Percentiles rank a stretch among this genome's conserved stretches.
Conservation (phyloP, 2,329 filamentous ascomycete species). For the Fusarium scirpi region DNA sequence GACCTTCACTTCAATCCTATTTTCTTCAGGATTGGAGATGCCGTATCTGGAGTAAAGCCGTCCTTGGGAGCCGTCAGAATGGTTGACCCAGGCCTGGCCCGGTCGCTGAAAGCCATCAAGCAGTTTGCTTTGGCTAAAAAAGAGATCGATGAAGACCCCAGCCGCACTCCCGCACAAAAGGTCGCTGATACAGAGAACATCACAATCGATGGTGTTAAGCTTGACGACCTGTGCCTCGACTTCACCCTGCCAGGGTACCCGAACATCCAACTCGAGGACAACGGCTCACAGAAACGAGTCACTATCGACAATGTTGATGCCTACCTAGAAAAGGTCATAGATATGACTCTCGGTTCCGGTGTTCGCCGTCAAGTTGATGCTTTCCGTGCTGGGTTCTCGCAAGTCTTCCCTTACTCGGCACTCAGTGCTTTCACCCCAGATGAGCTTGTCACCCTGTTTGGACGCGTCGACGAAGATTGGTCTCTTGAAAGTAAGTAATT, state of each 20-base stretch:
- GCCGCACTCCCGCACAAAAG: conserved; percentile 77
- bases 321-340: conserved; percentile 90
- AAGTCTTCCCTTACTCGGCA: conserved; percentile 95
- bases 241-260: conserved; percentile 96
- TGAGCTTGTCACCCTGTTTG: conserved; percentile 95
- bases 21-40: conserved; percentile 93
- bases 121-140: conserved; percentile 87
- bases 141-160: conserved; percentile 78
- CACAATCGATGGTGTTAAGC: conserved; percentile 77
- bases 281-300: conserved; percentile 80
- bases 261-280: conserved; percentile 81
- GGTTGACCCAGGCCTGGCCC: conserved; percentile 87
- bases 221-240: conserved; percentile 92
- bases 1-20: conserved; percentile 97
- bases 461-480: conserved; percentile 94
- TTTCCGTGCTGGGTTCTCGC: conserved; percentile 90
- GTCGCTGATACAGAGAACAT: conserved; percentile 76
- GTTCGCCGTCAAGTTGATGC: conserved; percentile 91
- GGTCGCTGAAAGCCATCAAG: conserved; percentile 87
- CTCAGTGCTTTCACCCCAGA: conserved; percentile 94
- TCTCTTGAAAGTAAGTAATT: conserved; percentile 86
- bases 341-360: conserved; percentile 89
- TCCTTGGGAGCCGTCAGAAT: conserved; percentile 90
- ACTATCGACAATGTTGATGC: conserved; percentile 91
- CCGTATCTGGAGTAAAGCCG: conserved; percentile 74